These are phyloP conservation scores for Vanderwaltozyma yarrowii DNA, from an alignment of 805 yeast genomes.

Conservation along the genomic window DNA sequence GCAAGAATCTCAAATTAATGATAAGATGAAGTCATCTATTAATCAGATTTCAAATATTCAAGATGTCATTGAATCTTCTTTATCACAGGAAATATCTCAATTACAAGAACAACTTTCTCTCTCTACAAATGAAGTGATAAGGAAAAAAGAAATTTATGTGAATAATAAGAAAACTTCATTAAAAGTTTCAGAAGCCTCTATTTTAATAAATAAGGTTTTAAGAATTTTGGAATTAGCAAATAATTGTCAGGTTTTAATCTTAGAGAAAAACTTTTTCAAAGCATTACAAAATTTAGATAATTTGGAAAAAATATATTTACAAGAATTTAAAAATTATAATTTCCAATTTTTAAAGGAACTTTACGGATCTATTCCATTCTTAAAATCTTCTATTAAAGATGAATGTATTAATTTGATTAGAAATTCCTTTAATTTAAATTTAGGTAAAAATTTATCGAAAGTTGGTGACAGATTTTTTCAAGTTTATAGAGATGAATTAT, in stretches of 20 bases:
- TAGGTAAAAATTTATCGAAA: conserved; percentile 47
- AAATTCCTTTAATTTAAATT: conserved; percentile 51
- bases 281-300: conserved; percentile 79
- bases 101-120: conserved; percentile 50
- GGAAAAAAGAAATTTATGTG: conserved; percentile 48
- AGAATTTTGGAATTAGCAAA: conserved; percentile 81
- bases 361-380: conserved; percentile 63
- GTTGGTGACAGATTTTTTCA: conserved; percentile 33
- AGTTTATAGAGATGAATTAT: conserved; percentile 49
- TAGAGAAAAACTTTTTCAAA: conserved; percentile 65
- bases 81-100: conserved; percentile 40
- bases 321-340: conserved; percentile 60
- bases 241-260: conserved; percentile 71
- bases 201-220: conserved; percentile 59
- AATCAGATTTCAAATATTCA: conserved; percentile 55
- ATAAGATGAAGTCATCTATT: conserved; percentile 38
- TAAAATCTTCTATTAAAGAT: conserved; percentile 61
- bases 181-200: conserved; percentile 63
- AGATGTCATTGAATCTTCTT: conserved; percentile 41
- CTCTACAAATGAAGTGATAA: conserved; percentile 57
- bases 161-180: conserved; percentile 52
- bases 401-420: conserved; percentile 59
- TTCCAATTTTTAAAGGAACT: conserved; percentile 56
- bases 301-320: conserved; percentile 55
- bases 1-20: conserved; percentile 28